Evolutionary conservation across 176 grass and related monocot genomes (phyloP), one percentile per base, ranked within the genome.

Genomic region (Cenchrus purpureus): DNA sequence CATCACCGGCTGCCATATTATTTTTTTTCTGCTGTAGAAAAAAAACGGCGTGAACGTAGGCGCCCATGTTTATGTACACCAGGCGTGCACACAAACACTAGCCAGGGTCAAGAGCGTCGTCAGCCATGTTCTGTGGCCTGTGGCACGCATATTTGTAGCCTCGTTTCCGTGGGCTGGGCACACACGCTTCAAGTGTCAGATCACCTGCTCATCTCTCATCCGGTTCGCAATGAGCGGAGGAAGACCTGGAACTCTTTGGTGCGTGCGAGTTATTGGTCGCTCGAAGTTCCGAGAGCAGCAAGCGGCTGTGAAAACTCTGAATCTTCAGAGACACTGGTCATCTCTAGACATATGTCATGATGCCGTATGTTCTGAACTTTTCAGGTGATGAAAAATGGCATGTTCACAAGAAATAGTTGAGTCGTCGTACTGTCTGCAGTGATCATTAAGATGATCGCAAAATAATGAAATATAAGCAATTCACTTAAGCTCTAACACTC

Each of bases 31-130:
- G 5, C 54, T 60, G 54, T 66, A 25, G 25, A 25, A 25, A 25
- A 22, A 29, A 65, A 67, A 43, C 34, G 54, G 16, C 48, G 42
- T 6, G 28, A 1, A 25, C 4, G 13, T 3, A 60, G 2, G 32
- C 32, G 12, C 19, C 75, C 15, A 29, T 46, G 25, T 32, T 32
- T 58, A 68, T 25, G 20, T 62, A 44, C 31, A 44, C 61, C 51
- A 77, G 69, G 80, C 73, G 73, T 83, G 73, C 65, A 78, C 80
- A 71, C 80, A 83, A 88, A 11, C 73, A n/a, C 53, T 29, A 31
- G 79, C 29, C 5, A 11, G 13, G 50, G 50, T 13, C 51, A 31
- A 31, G 45, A 40, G 54, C 80, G 56, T 64, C 80, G 56, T 64
- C 80, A 78, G 64, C 44, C 57, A 28, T 31, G 6, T 17, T 28